Evolutionary conservation across 768 basidiomycete genomes (phyloP).

Genomic region (Boletales sp.): DNA sequence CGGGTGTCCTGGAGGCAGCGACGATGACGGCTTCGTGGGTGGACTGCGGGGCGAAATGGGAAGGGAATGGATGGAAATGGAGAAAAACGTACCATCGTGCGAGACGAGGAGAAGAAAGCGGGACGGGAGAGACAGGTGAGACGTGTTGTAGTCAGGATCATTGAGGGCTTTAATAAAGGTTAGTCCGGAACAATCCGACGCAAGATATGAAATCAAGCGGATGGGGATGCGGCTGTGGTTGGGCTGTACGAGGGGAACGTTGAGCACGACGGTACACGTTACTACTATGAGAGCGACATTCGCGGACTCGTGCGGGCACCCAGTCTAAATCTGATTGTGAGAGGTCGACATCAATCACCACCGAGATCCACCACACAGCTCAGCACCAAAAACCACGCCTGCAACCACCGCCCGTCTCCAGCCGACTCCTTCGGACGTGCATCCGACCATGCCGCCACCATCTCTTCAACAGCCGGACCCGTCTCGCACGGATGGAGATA

Average conservation of each 20-base stretch:
- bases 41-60: slow-evolving; percentile 21
- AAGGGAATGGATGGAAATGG: neutral
- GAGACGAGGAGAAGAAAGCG: slow-evolving; percentile 34
- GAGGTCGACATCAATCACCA: neutral
- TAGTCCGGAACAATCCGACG: slow-evolving; percentile 20
- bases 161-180: slow-evolving; percentile 23
- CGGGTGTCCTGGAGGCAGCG: slow-evolving; percentile 89
- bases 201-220: neutral
- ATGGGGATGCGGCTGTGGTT: too few species aligned
- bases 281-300: neutral
- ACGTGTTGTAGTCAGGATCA: slow-evolving; percentile 40
- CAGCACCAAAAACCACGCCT: slow-evolving; percentile 77
- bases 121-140: slow-evolving; percentile 37
- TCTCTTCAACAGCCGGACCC: slow-evolving; percentile 58
- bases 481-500: slow-evolving; percentile 88
- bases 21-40: slow-evolving; percentile 89
- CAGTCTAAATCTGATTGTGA: neutral
- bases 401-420: slow-evolving; percentile 44
- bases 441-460: slow-evolving; percentile 46
- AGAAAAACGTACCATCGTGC: slow-evolving; percentile 47
- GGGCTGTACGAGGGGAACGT: neutral
- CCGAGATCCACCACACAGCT: slow-evolving; percentile 58
- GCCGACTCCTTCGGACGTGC: slow-evolving; percentile 12
- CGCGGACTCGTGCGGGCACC: neutral
- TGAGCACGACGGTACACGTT: neutral